Conservation (phyloP, 2,329 filamentous ascomycete genomes). For the Passalora sequoiae region DNA sequence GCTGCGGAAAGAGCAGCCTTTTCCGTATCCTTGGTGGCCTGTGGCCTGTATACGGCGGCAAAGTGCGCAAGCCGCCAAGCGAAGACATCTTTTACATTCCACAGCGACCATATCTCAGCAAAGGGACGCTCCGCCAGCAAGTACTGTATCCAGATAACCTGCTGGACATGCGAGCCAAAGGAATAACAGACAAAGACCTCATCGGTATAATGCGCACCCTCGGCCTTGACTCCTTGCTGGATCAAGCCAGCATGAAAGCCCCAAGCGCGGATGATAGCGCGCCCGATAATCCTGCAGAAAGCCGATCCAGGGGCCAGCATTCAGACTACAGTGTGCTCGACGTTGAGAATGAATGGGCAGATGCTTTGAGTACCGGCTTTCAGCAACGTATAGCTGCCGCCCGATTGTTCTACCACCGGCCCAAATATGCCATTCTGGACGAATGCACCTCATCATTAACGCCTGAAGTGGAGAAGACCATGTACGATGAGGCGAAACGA, state of each 20-base stretch:
- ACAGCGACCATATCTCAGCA: constrained; percentile 86
- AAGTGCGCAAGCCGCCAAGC: constrained; percentile 83
- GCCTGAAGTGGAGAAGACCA: constrained; percentile 85
- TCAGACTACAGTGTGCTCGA: constrained; percentile 62
- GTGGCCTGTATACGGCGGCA: constrained; percentile 96
- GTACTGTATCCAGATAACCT: constrained; percentile 92
- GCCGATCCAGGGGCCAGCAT: constrained; percentile 7
- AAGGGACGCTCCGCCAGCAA: constrained; percentile 88
- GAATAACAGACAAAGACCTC: constrained; percentile 76
- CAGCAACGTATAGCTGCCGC: constrained; percentile 98
- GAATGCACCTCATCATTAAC: constrained; percentile 97
- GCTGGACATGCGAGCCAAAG: constrained; percentile 79
- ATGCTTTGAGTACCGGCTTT: constrained; percentile 83
- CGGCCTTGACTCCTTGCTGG: constrained; percentile 76
- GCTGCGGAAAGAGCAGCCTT: constrained; percentile 91
- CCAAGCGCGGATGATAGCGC: constrained; percentile 7
- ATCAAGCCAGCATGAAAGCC: constrained; percentile 54
- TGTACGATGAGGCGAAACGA: constrained; percentile 94
- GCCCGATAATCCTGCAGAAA: constrained; percentile 14
- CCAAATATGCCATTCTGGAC: constrained; percentile 90
- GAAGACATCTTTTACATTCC: constrained; percentile 97
- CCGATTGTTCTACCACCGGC: constrained; percentile 85
- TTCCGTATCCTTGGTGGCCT: constrained; percentile 94
- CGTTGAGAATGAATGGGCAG: constrained; percentile 92
- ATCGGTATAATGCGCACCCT: constrained; percentile 70